These are phyloP conservation scores for Lithohypha guttulata DNA, from an alignment of 2,329 filamentous ascomycete species.

Conservation along the genomic window DNA sequence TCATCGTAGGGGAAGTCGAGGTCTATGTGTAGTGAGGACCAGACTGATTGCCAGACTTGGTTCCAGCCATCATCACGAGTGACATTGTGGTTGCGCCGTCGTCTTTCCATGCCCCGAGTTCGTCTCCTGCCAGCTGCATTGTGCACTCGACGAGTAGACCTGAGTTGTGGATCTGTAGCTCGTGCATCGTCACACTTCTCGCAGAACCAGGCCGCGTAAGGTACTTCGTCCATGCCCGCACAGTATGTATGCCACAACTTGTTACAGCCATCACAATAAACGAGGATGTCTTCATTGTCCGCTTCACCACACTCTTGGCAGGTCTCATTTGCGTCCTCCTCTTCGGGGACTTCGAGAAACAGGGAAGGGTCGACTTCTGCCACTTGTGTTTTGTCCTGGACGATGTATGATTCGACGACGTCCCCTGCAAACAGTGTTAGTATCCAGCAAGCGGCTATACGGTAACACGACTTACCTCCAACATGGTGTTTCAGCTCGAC, in stretches of 20 bases:
- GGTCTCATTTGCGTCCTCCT: constrained; percentile 56
- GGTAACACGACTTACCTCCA: constrained; percentile 53
- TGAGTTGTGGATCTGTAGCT: constrained; percentile 28
- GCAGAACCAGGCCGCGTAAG: constrained; percentile 79
- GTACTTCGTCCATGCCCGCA: constrained; percentile 67
- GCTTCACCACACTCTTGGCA: constrained; percentile 76
- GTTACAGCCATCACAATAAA: constrained; percentile 87
- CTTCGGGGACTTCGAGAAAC: constrained; percentile 57
- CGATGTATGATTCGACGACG: constrained; percentile 47
- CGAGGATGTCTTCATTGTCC: constrained; percentile 72
- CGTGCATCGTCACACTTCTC: constrained; percentile 57
- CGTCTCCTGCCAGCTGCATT: constrained; percentile 39
- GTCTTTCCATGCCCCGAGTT: constrained; percentile 36
- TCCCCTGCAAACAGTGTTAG: constrained; percentile 33
- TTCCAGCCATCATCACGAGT: constrained; percentile 52
- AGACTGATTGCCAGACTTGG: constrained; percentile 80
- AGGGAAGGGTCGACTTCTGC: constrained; percentile 78
- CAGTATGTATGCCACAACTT: constrained; percentile 86
- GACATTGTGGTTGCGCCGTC: constrained; percentile 30
- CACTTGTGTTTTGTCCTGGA: constrained; percentile 53
- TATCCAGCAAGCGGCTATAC: neutral
- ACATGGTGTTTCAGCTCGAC: constrained; percentile 73
- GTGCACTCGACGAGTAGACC: constrained; percentile 25
- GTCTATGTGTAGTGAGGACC: constrained; percentile 66
- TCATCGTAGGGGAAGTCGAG: constrained; percentile 79